Evolutionary conservation across 805 yeast species (phyloP), one percentile per base, ranked within the genome.

Genomic region (Wickerhamomyces kurtzmanii): DNA sequence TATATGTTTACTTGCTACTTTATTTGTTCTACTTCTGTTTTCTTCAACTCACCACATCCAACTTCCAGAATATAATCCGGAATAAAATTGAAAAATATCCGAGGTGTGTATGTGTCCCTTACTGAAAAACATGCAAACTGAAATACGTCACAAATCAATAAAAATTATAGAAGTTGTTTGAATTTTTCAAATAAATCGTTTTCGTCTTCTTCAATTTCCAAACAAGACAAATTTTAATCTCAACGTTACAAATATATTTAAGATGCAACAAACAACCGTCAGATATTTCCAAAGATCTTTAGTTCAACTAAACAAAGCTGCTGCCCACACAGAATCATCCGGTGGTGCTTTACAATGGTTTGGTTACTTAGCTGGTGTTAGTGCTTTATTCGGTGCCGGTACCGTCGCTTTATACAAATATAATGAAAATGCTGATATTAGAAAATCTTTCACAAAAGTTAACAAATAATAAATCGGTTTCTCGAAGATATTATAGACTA

Each of bases 221-320:
- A 15, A 12, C 12, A 17, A 14, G 23, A 16, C 8, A 28, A 10
- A n/a, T n/a, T 16, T 13, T 12, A 13, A 10, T 10, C 24, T 8
- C 8, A 12, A 13, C 10, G 8, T 11, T 9, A 8, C 8, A 11
- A 11, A 21, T 12, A 21, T 8, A 21, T 10, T 11, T 12, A 38
- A 15, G 26, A 47, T 47, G 52, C 38, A 31, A 42, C 45, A 50
- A 30, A 39, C 52, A 19, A 29, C 37, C 8, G 38, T 33, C 27
- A 45, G 47, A 42, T 22, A 42, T 28, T 47, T 47, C 43, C 37
- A 38, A 32, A 34, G 36, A 37, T 38, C 52, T 12, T 34, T 38
- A 24, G 32, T 34, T 30, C 43, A 47, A 42, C 29, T 43, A 34
- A 39, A 27, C 30, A 42, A 44, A 14, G 35, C 33, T 16, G 28